Evolutionary conservation across 306 rosid species (phyloP), one percentile per base, ranked within the genome.

Genomic region (Prunus dulcis): DNA sequence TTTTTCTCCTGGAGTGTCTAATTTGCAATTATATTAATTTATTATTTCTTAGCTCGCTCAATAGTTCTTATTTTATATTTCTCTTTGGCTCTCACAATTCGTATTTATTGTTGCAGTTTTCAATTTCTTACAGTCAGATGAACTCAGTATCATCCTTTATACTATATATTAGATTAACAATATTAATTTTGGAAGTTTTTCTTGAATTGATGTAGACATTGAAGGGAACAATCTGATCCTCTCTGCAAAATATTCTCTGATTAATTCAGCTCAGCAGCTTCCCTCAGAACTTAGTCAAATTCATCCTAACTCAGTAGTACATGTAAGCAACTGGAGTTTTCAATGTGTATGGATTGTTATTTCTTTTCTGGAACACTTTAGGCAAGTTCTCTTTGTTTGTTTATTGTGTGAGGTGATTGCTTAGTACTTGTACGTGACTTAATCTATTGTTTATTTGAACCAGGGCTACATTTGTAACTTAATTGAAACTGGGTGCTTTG

Each of bases 401-500:
- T 72, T 43, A 18, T 34, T 50, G 12, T 50, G 12, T 63, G 46
- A 62, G 15, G 22, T 41, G 50, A 67, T 50, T 30, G 12, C 68
- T 63, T 17, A 9, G 68, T 32, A 32, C 68, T 7, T 63, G n/a
- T 73, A 66, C 65, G n/a, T 79, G 71, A 69, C 41, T 71, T 69
- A 15, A 22, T 81, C 47, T 76, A 65, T 63, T 15, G 23, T 81
- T 58, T 74, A 68, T 77, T 22, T 58, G 73, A 71, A 77, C 62
- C 89, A 94, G 98, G 99, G 99, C 69, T 95, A 89, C 72, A 76
- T 95, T 67, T 92, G 93, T 78, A 95, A 95, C 86, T 13, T 92
- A 77, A 95, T 90, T 83, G 97, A 89, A 81, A 79, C 86, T 51
- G 99, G 99, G 55, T 95, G 97, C 81, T 95, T 95, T 89, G 97